Evolutionary conservation across 192 early-diverging fungal species (phyloP).

Genomic region (Chytriomyces hyalinus): DNA sequence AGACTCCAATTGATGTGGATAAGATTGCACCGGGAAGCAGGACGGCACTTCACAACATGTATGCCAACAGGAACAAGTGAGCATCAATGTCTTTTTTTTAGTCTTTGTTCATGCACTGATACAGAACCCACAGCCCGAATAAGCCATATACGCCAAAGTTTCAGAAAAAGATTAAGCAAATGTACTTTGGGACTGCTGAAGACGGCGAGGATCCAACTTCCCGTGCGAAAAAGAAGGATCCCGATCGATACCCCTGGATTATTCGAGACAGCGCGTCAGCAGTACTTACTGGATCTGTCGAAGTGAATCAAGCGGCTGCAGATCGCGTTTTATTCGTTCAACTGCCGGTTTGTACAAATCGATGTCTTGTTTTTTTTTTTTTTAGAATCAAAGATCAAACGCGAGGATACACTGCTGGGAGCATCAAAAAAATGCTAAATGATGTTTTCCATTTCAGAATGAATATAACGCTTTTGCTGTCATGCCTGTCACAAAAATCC

Average conservation of each 20-base stretch:
- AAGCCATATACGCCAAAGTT: slow-evolving; percentile 43
- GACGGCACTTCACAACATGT: slow-evolving; percentile 11
- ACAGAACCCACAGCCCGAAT: slow-evolving; percentile 27
- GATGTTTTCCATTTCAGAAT: background rate
- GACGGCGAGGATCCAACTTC: slow-evolving; percentile 14
- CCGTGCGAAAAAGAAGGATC: slow-evolving; percentile 36
- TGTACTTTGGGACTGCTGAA: slow-evolving; percentile 41
- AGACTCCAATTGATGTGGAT: background rate
- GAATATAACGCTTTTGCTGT: slow-evolving; percentile 45
- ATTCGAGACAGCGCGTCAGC: slow-evolving; percentile 36
- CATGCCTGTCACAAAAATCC: slow-evolving; percentile 51
- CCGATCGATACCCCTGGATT: slow-evolving; percentile 53
- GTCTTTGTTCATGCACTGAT: no score
- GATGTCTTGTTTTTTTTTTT: no score
- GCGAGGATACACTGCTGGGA: no score
- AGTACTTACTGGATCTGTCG: slow-evolving; percentile 42
- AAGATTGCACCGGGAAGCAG: slow-evolving; percentile 19
- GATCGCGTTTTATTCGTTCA: slow-evolving; percentile 49
- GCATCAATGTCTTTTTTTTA: no score
- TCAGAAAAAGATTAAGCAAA: slow-evolving; percentile 56
- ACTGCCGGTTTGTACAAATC: slow-evolving; percentile 9
- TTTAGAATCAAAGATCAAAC: no score
- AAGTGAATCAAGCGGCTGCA: slow-evolving; percentile 33
- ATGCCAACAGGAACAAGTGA: slow-evolving; percentile 20
- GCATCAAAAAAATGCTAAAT: no score